Evolutionary conservation across 2,329 filamentous ascomycete species (phyloP).

Genomic region (Fusarium tupiense): DNA sequence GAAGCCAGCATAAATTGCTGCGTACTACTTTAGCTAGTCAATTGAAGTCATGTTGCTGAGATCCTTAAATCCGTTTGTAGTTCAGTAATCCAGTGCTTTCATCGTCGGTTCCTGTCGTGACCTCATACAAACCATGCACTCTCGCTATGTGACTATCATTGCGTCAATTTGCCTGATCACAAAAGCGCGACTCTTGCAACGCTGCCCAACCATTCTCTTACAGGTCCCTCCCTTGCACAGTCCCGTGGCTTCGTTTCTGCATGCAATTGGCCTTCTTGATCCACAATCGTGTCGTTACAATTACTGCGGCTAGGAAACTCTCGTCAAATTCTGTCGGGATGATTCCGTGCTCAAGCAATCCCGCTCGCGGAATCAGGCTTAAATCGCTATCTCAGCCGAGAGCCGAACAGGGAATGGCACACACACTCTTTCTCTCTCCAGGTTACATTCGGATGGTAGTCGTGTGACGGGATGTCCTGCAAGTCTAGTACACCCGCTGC

Average conservation of each 20-base stretch:
- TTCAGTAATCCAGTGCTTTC: fast-evolving
- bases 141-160: fast-evolving
- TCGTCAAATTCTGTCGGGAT: fast-evolving
- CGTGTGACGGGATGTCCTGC: background rate
- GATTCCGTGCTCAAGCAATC: background rate
- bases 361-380: background rate
- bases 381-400: background rate
- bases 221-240: background rate
- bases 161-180: fast-evolving
- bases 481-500: background rate
- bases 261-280: background rate
- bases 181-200: background rate
- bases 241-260: fast-evolving
- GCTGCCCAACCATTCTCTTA: background rate
- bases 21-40: too few species aligned
- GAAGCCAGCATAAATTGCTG: fast-evolving
- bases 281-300: fast-evolving
- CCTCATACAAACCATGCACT: fast-evolving
- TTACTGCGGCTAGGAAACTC: background rate
- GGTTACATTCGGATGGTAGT: background rate
- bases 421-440: too few species aligned
- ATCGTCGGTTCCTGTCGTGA: fast-evolving
- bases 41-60: too few species aligned
- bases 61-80: fast-evolving
- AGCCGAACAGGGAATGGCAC: background rate